Conservation (phyloP, 371 early-diverging fungal genomes). For the Mucor sp. region DNA sequence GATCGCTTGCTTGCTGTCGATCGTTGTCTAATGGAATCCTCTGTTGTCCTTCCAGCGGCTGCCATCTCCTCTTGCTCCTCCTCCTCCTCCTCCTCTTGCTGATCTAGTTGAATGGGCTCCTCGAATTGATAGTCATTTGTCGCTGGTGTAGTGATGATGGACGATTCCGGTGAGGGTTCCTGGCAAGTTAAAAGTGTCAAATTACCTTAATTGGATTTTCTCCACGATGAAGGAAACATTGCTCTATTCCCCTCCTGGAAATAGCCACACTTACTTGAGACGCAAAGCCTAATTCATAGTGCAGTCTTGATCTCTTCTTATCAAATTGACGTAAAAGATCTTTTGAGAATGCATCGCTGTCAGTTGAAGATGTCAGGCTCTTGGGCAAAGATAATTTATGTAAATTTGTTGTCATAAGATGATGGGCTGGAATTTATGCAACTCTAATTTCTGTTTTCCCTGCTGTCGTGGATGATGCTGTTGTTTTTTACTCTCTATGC, state of each 20-base stretch:
- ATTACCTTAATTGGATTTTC: slow-evolving; percentile 23
- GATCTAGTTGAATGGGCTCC: slow-evolving; percentile 16
- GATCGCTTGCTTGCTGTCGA: slow-evolving; percentile 8
- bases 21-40: background rate
- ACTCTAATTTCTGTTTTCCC: background rate
- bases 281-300: slow-evolving; percentile 34
- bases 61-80: too few species aligned
- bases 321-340: slow-evolving; percentile 47
- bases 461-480: background rate
- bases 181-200: slow-evolving; percentile 17
- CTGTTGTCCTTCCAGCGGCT: background rate
- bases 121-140: background rate
- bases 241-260: background rate
- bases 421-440: background rate
- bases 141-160: slow-evolving; percentile 5
- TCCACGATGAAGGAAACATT: slow-evolving; percentile 9
- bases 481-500: background rate
- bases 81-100: slow-evolving; percentile 1
- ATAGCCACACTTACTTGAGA: slow-evolving; percentile 24
- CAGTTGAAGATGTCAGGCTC: slow-evolving; percentile 1
- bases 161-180: slow-evolving; percentile 27
- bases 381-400: slow-evolving; percentile 18
- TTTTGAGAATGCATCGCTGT: slow-evolving; percentile 36
- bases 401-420: slow-evolving; percentile 14
- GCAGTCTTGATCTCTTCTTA: slow-evolving; percentile 34